A percentile compares a stretch with the other conserved stretches of the same genome.
These are phyloP conservation scores for Kurtzmaniella quercitrusa DNA, from an alignment of 1,139 yeast genomes.

Conservation along the genomic window DNA sequence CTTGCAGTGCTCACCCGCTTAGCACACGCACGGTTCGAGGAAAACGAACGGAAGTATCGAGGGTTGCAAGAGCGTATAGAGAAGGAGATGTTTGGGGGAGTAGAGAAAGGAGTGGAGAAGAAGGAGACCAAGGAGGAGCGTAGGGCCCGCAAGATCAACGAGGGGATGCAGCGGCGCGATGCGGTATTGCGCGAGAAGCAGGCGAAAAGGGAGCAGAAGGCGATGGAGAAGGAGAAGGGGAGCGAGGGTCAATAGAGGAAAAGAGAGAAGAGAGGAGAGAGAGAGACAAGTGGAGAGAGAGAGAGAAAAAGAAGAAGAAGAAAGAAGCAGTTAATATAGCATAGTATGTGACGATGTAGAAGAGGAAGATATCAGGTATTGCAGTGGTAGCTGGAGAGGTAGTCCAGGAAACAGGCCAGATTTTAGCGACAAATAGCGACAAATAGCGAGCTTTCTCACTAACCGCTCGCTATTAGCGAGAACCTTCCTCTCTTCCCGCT, in stretches of 20 bases:
- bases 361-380: not conserved
- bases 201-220: slow-evolving; percentile 12
- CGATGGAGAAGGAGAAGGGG: too few relatives aligned
- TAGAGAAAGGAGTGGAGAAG: slow-evolving; percentile 7
- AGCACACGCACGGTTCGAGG: slow-evolving; percentile 56
- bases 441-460: too few relatives aligned
- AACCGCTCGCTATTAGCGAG: too few relatives aligned
- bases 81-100: slow-evolving; percentile 29
- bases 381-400: too few relatives aligned
- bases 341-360: not conserved
- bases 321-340: too few relatives aligned
- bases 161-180: slow-evolving; percentile 54
- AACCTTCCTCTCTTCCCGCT: too few relatives aligned
- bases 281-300: not conserved
- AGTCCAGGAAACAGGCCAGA: too few relatives aligned
- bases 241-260: slow-evolving; percentile 3
- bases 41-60: slow-evolving; percentile 47
- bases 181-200: slow-evolving; percentile 23
- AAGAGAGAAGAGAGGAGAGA: slow-evolving; percentile 3
- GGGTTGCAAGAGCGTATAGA: slow-evolving; percentile 12
- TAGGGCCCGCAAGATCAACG: slow-evolving; percentile 52
- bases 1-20: slow-evolving; percentile 44
- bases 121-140: slow-evolving; percentile 49
- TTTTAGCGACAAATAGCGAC: too few relatives aligned
- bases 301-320: not conserved